These are phyloP conservation scores for Atractiella rhizophila DNA, from an alignment of 768 basidiomycete species.

Conservation along the genomic window DNA sequence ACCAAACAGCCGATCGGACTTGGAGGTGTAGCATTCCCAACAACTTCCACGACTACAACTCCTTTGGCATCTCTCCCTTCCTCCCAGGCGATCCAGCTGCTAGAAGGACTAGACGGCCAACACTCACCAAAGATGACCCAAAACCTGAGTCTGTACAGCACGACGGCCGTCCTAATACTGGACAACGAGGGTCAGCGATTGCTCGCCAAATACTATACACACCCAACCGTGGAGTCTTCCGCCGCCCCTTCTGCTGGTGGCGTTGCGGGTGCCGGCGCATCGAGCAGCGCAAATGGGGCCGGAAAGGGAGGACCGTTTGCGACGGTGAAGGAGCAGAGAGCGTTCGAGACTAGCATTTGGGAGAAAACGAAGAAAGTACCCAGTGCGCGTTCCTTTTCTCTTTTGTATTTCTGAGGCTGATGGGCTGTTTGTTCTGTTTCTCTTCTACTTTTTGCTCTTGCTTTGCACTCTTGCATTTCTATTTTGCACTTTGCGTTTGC, in stretches of 20 bases:
- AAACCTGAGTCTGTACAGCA: slow-evolving; percentile 70
- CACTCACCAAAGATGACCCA: too few species aligned
- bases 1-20: too few species aligned
- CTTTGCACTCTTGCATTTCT: not conserved
- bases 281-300: slow-evolving; percentile 14
- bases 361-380: slow-evolving; percentile 85
- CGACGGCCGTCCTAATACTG: slow-evolving; percentile 66
- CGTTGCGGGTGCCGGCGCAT: slow-evolving; percentile 17
- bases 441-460: not conserved
- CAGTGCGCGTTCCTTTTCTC: slow-evolving; percentile 30
- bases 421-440: not conserved
- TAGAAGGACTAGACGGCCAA: too few species aligned
- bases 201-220: slow-evolving; percentile 68
- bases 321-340: slow-evolving; percentile 69
- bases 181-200: slow-evolving; percentile 90
- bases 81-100: too few species aligned
- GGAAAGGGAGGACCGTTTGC: slow-evolving; percentile 12
- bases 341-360: slow-evolving; percentile 84
- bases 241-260: too few species aligned
- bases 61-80: too few species aligned
- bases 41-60: too few species aligned
- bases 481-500: not conserved
- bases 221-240: not conserved
- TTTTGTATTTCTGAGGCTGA: not conserved
- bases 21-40: too few species aligned